Base-by-base conservation (phyloP, 1,284 basidiomycete species). In the Cystobasidiaceae sp. region DNA sequence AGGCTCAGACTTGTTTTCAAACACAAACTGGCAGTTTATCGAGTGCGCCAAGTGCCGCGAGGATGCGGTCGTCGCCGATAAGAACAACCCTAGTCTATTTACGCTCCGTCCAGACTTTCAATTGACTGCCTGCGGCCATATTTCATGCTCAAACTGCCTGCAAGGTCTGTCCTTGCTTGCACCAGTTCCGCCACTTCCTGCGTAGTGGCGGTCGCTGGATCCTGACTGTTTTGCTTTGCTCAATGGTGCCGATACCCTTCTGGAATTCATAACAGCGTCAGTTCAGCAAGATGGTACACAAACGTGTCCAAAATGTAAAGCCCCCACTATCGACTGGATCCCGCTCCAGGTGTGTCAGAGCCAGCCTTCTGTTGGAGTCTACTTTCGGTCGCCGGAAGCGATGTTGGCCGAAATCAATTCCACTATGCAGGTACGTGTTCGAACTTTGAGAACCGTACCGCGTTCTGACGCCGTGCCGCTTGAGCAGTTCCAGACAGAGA, bases 31-130 rank as follows among this genome's bases (percentile, higher is more conserved):
- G 61, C 39, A 56, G 30, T 64, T 44, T 25, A 52, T 64, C 51
- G 61, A 64, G 33, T 64, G 61, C 52, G 30, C 51, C 41, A 55
- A 49, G 33, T 64, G 61, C 44, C 41, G 61, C 28, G 51, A 64
- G 32, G 52, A 32, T 19, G 52, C 52, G 28, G 21, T 64, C 27
- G 43, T 48, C 17, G 41, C 34, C 32, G 49, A 45, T 28, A 45
- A 52, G 13, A 19, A 51, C 34, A 46, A 48, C 21, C 25, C 37
- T 25, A 43, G 19, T 17, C 33, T 7, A 8, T 19, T 28, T 30
- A 37, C n/a, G n/a, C 51, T 64, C 21, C 51, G 61, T 33, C 9
- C 51, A 19, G 61, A 64, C 61, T 56, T 64, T 30, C 41, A 51
- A 21, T 39, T 64, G n/a, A 64, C 61, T 34, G 28, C 51, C 41